Conservation (phyloP, 495 filamentous ascomycete species). For the Aspergillus hancockii region DNA sequence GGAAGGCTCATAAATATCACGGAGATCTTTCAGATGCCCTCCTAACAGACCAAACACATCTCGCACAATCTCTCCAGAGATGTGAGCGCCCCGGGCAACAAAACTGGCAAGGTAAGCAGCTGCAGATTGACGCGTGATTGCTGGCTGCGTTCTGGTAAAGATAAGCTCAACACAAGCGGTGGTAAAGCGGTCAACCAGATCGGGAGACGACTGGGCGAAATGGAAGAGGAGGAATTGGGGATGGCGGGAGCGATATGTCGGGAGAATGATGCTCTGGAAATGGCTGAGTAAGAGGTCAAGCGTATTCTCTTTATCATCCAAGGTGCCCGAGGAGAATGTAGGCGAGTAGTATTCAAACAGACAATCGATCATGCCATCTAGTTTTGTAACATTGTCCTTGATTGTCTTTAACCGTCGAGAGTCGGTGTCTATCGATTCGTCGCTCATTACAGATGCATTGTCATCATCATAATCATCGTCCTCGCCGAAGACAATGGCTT, state of each 20-base stretch:
- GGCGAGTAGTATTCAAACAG: conserved; percentile 82
- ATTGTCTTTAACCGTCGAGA: conserved; percentile 57
- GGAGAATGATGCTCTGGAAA: conserved; percentile 82
- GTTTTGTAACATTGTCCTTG: conserved; percentile 80
- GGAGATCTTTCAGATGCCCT: conserved; percentile 68
- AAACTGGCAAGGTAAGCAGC: conserved; percentile 94
- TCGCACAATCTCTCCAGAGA: conserved; percentile 71
- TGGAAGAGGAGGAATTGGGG: conserved; percentile 93
- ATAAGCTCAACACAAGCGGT: conserved; percentile 73
- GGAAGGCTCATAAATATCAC: conserved; percentile 58
- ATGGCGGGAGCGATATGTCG: conserved; percentile 83
- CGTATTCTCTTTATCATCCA: conserved; percentile 46
- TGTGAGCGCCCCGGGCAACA: conserved; percentile 80
- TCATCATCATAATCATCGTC: conserved; percentile 59
- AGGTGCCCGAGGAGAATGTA: conserved; percentile 57
- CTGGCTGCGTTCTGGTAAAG: conserved; percentile 60
- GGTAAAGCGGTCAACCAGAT: conserved; percentile 76
- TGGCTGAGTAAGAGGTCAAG: conserved; percentile 77
- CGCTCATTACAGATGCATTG: conserved; percentile 50
- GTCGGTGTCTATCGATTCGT: conserved; percentile 50
- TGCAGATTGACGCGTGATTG: conserved; percentile 74
- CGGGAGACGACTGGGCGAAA: conserved; percentile 75
- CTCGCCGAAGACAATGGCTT: conserved; percentile 36
- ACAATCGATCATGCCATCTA: conserved; percentile 88
- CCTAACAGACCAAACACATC: conserved; percentile 76